Conservation (phyloP, 2,329 filamentous ascomycete species). For the Colletotrichum cordylinicola region DNA sequence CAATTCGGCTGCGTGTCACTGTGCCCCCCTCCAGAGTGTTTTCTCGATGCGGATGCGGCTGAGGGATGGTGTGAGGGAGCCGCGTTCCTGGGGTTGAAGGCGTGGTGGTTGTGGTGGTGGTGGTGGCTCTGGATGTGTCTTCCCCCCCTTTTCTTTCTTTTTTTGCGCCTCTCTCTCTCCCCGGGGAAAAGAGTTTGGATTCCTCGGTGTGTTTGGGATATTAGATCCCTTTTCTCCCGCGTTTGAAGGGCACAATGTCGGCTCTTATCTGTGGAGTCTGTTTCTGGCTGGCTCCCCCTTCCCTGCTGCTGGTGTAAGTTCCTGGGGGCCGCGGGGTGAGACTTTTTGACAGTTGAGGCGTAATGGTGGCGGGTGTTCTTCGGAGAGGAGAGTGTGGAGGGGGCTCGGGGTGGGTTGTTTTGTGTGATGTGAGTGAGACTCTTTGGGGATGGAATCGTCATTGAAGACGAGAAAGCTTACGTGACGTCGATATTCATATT, state of each 20-base stretch:
- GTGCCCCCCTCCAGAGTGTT: not conserved
- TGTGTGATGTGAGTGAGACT: not conserved
- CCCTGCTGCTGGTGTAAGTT: not conserved
- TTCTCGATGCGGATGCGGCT: not conserved
- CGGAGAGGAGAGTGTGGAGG: not conserved
- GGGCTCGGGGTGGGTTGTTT: not conserved
- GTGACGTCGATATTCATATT: not conserved
- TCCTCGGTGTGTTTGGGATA: not conserved
- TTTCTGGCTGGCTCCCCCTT: not conserved
- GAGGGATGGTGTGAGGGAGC: not conserved
- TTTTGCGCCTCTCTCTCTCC: not conserved
- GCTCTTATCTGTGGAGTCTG: not conserved
- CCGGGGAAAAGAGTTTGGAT: not conserved
- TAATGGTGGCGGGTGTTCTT: not conserved
- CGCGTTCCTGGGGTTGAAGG: not conserved
- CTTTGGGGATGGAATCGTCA: not conserved
- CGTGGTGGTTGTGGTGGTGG: not conserved
- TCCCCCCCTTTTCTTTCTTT: not conserved
- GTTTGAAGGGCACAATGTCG: not conserved
- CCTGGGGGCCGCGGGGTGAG: not conserved
- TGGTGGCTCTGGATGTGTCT: not conserved
- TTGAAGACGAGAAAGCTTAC: not conserved
- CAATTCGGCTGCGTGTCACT: not conserved
- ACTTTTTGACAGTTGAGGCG: not conserved
- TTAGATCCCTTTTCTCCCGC: not conserved